Evolutionary conservation across 768 basidiomycete species (phyloP), one percentile per base, ranked within the genome.

Genomic region (Piloderma croceum): DNA sequence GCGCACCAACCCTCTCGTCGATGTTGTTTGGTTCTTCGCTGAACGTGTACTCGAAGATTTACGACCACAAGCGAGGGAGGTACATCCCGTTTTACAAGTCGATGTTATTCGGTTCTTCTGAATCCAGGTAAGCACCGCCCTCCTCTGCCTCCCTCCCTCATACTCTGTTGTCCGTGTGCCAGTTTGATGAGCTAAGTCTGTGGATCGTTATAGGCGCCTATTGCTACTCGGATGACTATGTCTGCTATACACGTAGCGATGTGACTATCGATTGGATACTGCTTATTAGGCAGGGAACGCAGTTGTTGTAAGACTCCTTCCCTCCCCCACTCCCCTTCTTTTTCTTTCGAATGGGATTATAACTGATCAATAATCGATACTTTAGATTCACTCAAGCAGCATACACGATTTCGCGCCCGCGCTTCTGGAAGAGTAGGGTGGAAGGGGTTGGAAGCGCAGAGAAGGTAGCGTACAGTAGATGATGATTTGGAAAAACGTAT

Each of bases 401-500:
- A 77, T 97, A 21, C 83, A 82, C 35, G 85, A 87, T 9, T 77
- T 85, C 46, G 89, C 91, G n/a, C 68, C 77, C 12, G 71, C 75
- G 33, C 71, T 96, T 44, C 63, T 90, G 19, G 64, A 76, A 43
- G 47, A 61, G 63, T 29, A 90, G 85, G 60, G 85, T 96, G 32
- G 90, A 92, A 59, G 63, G 67, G 31, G 85, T 80, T 5, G 74
- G 71, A 3, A 85, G 85, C 3, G 81, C 96, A 0, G 88, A 96
- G n/a, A n/a, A n/a, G n/a, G n/a, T n/a, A 93, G 93, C 65, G 78
- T 94, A 23, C 90, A 94, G 0, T 92, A 97, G 59, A 99, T 98
- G 50, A 94, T 98, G 60, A 87, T 94, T 60, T 67, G 97, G 35
- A n/a, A 99, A 97, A 92, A 92, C 90, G 69, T 93, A 94, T 93